Evolutionary conservation across 257 asterid species (phyloP).

Genomic region (Ligustrum vulgare): DNA sequence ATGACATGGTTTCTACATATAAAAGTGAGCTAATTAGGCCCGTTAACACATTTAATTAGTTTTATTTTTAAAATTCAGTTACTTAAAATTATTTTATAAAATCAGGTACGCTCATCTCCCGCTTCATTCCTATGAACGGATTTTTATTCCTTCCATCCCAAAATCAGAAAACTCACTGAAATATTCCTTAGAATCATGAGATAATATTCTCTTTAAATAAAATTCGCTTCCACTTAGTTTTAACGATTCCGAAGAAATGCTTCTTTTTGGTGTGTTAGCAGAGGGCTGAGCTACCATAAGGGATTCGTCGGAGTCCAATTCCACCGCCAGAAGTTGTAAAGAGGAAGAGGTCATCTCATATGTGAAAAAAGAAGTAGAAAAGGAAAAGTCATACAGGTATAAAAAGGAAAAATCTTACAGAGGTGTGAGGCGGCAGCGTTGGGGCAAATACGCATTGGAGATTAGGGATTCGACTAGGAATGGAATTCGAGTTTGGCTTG

Average conservation of each 20-base stretch:
- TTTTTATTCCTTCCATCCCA: slow-evolving; percentile 28
- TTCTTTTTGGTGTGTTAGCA: slow-evolving; percentile 45
- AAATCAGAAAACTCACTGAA: slow-evolving; percentile 21
- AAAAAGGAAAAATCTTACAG: slow-evolving; percentile 44
- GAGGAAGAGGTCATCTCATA: slow-evolving; percentile 58
- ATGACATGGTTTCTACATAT: too few relatives aligned
- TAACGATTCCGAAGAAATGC: slow-evolving; percentile 70
- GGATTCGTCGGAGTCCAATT: slow-evolving; percentile 31
- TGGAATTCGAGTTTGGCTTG: too few relatives aligned
- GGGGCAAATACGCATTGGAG: too few relatives aligned
- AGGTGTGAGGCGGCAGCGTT: slow-evolving; percentile 80
- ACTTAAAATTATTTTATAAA: too few relatives aligned
- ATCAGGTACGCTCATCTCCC: too few relatives aligned
- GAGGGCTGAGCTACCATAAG: slow-evolving; percentile 15
- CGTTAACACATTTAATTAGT: too few relatives aligned
- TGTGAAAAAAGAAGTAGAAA: not conserved
- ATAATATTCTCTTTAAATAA: slow-evolving; percentile 26
- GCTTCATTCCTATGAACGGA: slow-evolving; percentile 8
- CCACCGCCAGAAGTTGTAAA: slow-evolving; percentile 24
- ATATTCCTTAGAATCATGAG: slow-evolving; percentile 22
- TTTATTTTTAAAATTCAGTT: too few relatives aligned
- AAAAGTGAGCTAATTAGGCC: too few relatives aligned
- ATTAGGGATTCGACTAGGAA: too few relatives aligned
- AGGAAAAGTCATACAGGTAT: slow-evolving; percentile 48
- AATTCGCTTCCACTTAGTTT: slow-evolving; percentile 62